phyloP scores from a whole-genome alignment of 2,329 filamentous ascomycete genomes.

The Gaeumannomyces tritici region DNA sequence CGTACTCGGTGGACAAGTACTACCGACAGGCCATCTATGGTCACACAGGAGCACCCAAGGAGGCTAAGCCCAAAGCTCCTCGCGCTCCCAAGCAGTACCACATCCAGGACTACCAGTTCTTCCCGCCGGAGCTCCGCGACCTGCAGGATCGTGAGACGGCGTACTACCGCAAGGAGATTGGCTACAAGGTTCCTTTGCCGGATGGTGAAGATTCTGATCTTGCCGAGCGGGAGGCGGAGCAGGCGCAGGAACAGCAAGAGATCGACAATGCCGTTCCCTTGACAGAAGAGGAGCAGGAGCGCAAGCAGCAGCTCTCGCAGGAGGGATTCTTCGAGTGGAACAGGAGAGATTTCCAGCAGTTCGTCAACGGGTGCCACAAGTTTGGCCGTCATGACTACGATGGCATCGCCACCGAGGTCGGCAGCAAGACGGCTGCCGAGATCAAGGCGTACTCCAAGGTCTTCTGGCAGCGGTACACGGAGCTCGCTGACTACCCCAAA shows the following conservation, averaged over 20 bases:
- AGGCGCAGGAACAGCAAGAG: slow-evolving; percentile 77
- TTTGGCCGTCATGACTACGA: slow-evolving; percentile 82
- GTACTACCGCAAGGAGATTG: slow-evolving; percentile 90
- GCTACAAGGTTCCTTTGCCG: slow-evolving; percentile 82
- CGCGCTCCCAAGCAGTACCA: slow-evolving; percentile 85
- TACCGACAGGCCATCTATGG: slow-evolving; percentile 81
- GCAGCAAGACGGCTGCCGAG: slow-evolving; percentile 78
- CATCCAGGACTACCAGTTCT: slow-evolving; percentile 97
- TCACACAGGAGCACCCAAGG: slow-evolving; percentile 63
- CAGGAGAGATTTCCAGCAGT: slow-evolving; percentile 94
- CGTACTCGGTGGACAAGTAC: slow-evolving; percentile 98
- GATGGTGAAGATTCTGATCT: slow-evolving; percentile 80
- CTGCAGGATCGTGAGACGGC: slow-evolving; percentile 95
- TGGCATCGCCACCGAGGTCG: slow-evolving; percentile 78
- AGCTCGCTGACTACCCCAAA: slow-evolving; percentile 83
- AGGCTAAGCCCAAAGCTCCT: slow-evolving; percentile 93
- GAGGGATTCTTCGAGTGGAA: slow-evolving; percentile 95
- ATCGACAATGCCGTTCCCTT: slow-evolving; percentile 87
- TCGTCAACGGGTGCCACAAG: slow-evolving; percentile 89
- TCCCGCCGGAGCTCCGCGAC: slow-evolving; percentile 72
- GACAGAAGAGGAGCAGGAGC: slow-evolving; percentile 79
- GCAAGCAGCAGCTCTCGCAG: slow-evolving; percentile 72
- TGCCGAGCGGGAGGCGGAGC: slow-evolving; percentile 77
- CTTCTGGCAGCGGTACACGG: slow-evolving; percentile 92
- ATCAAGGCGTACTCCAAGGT: slow-evolving; percentile 87